Conservation (phyloP, 345 rosid genomes). For the Xanthoceras sorbifolium region DNA sequence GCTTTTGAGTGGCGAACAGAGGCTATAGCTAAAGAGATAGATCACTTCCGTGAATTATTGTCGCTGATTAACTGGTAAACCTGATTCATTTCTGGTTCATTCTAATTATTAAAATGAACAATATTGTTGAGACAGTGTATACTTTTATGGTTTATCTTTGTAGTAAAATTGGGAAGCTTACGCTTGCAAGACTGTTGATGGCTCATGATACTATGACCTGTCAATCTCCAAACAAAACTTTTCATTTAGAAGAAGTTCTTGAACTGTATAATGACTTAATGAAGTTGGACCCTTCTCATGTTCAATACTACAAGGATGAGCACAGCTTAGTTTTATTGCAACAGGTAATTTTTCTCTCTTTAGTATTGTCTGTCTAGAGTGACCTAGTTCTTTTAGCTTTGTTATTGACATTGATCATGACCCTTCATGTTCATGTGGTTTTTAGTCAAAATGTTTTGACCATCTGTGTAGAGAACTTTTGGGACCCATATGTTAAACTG, state of each 20-base stretch:
- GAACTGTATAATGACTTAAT: conserved; percentile 61
- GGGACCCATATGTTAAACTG: not conserved
- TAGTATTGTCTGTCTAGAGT: not conserved
- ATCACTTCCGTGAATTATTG: conserved; percentile 54
- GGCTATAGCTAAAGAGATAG: conserved; percentile 57
- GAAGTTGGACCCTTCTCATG: conserved; percentile 69
- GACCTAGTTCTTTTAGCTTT: not conserved
- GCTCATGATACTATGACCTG: conserved; percentile 54
- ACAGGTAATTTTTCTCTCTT: conserved; percentile 47
- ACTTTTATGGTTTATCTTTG: conserved; percentile 24
- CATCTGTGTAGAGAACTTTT: not conserved
- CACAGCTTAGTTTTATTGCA: conserved; percentile 65
- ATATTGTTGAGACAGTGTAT: conserved; percentile 3
- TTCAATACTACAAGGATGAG: conserved; percentile 72
- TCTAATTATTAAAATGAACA: conserved; percentile 14
- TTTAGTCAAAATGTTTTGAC: not conserved
- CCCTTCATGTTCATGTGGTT: not conserved
- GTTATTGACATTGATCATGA: not conserved
- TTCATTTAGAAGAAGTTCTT: conserved; percentile 65
- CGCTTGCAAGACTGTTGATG: conserved; percentile 81
- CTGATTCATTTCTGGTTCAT: conserved; percentile 14
- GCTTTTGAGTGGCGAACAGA: conserved; percentile 55
- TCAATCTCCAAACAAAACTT: conserved; percentile 30
- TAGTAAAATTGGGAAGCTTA: conserved; percentile 94
- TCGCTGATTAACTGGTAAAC: conserved; percentile 58